Evolutionary conservation across 2,329 filamentous ascomycete genomes (phyloP).

Genomic region (Colletotrichum plurivorum): DNA sequence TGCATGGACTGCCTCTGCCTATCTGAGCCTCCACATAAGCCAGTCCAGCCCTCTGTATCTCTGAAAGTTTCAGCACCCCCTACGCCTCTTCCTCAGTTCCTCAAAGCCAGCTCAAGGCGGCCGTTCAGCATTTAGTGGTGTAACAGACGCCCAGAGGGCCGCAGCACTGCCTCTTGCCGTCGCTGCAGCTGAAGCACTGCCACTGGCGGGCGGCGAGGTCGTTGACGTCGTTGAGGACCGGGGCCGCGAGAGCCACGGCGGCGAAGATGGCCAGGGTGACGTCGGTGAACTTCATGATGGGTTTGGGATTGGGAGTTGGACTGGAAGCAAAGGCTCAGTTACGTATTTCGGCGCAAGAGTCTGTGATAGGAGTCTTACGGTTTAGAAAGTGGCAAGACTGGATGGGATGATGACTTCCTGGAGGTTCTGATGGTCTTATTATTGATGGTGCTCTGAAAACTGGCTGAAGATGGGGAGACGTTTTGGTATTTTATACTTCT

Average conservation of each 20-base stretch:
- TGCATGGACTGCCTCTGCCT: too few relatives aligned
- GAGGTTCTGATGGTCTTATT: too few relatives aligned
- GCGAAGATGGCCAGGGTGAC: neutral
- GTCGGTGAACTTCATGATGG: neutral
- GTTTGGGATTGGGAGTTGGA: too few relatives aligned
- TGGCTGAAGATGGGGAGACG: too few relatives aligned
- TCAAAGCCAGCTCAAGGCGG: neutral
- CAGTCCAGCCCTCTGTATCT: neutral
- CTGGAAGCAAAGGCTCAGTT: neutral
- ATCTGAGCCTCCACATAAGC: too few relatives aligned
- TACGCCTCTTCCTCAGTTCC: neutral
- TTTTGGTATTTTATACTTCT: too few relatives aligned
- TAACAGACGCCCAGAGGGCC: neutral
- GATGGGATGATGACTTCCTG: too few relatives aligned
- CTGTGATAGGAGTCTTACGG: too few relatives aligned
- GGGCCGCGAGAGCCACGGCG: neutral
- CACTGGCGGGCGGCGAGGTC: neutral
- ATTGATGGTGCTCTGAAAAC: too few relatives aligned
- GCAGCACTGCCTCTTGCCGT: neutral
- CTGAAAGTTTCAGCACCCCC: too few relatives aligned
- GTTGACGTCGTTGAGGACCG: neutral
- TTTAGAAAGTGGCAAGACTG: too few relatives aligned
- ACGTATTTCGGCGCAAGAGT: too few relatives aligned
- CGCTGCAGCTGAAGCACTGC: constrained; percentile 1
- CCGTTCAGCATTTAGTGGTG: neutral